phyloP scores from a whole-genome alignment of 2,329 filamentous ascomycete species.

The Apiospora pterosperma region DNA sequence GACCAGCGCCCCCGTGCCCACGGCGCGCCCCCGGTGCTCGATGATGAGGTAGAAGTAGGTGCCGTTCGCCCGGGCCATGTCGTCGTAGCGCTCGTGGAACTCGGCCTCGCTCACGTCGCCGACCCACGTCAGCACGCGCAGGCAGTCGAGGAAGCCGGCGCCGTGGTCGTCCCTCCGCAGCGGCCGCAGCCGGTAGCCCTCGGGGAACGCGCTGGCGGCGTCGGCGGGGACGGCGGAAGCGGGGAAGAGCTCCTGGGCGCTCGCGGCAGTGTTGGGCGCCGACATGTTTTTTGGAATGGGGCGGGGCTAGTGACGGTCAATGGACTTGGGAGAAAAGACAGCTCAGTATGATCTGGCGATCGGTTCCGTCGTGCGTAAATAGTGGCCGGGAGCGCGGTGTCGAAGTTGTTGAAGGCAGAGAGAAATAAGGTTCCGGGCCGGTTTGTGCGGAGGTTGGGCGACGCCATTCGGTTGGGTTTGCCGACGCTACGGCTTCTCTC shows the following conservation, averaged over 20 bases:
- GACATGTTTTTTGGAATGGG: background rate
- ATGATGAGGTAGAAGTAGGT: constrained; percentile 71
- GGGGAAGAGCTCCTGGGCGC: constrained; percentile 61
- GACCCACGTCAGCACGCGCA: constrained; percentile 73
- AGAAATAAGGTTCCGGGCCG: background rate
- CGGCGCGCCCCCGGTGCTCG: constrained; percentile 58
- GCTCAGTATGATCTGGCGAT: background rate
- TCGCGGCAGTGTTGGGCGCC: background rate
- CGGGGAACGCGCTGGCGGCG: constrained; percentile 58
- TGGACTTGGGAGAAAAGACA: background rate
- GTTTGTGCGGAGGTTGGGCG: background rate
- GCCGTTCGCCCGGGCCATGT: constrained; percentile 37
- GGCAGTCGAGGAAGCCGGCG: constrained; percentile 70
- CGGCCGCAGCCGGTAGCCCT: constrained; percentile 68
- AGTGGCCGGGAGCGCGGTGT: background rate
- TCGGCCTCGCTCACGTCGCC: constrained; percentile 60
- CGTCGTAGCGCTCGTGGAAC: constrained; percentile 57
- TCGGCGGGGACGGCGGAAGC: constrained; percentile 61
- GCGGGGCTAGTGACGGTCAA: no score
- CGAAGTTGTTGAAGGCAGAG: background rate
- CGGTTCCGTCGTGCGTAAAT: background rate
- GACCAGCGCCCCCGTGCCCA: constrained; percentile 72
- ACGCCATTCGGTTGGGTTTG: background rate
- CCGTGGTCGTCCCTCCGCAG: constrained; percentile 65
- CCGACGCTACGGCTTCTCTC: constrained; percentile 1